Evolutionary conservation across 2,329 filamentous ascomycete species (phyloP).

Genomic region (Fusarium circinatum): DNA sequence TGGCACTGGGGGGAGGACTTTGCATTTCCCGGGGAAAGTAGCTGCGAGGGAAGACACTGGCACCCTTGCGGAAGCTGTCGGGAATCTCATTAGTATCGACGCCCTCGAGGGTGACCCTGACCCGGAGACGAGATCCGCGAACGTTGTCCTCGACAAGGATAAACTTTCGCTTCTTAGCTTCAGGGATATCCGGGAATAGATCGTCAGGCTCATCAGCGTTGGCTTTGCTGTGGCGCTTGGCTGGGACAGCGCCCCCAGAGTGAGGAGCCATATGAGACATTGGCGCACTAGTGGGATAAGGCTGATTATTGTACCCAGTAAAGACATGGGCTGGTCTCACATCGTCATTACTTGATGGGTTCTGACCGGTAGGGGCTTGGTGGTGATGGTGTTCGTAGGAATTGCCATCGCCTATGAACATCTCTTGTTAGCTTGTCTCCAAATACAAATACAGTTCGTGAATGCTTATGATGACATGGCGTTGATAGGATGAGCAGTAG

Average conservation of each 20-base stretch:
- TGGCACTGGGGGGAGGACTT: conserved; percentile 79
- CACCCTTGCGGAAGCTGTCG: conserved; percentile 90
- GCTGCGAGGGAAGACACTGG: conserved; percentile 89
- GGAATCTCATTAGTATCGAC: conserved; percentile 97
- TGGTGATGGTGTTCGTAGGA: conserved; percentile 75
- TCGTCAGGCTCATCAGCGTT: conserved; percentile 71
- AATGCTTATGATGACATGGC: conserved; percentile 21
- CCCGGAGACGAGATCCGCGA: conserved; percentile 81
- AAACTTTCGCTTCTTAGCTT: conserved; percentile 93
- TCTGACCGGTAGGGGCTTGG: conserved; percentile 66
- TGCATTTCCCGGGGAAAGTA: conserved; percentile 97
- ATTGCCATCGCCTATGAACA: conserved; percentile 66
- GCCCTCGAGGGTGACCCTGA: conserved; percentile 91
- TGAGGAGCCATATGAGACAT: conserved; percentile 70
- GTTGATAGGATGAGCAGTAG: conserved; percentile 8
- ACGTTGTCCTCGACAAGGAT: conserved; percentile 93
- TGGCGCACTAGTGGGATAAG: conserved; percentile 63
- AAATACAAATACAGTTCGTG: conserved; percentile 6
- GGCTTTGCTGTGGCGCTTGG: conserved; percentile 52
- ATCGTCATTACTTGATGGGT: conserved; percentile 64
- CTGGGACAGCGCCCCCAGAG: conserved; percentile 50
- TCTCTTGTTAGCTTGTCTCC: conserved; percentile 43
- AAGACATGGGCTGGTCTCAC: conserved; percentile 81
- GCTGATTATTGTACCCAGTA: conserved; percentile 72
- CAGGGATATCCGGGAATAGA: conserved; percentile 88